Conservation (phyloP, 1,139 yeast species). For the Arxiozyma bovina region DNA sequence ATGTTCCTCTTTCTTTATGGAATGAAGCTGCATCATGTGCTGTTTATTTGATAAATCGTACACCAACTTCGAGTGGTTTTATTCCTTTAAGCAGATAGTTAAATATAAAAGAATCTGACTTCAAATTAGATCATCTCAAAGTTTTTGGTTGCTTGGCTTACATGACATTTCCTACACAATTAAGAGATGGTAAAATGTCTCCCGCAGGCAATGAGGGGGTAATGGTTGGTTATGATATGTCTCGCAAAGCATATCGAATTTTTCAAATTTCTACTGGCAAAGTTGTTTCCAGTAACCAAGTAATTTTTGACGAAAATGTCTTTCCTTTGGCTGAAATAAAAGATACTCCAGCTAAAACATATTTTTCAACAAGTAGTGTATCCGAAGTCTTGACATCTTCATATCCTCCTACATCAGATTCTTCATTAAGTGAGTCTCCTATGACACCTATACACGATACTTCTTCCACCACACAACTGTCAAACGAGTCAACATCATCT, state of each 20-base stretch:
- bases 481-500: too few species aligned
- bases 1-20: slow-evolving; percentile 8
- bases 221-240: slow-evolving; percentile 5
- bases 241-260: slow-evolving; percentile 5
- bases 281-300: slow-evolving; percentile 5
- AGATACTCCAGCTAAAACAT: background rate
- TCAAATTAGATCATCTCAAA: slow-evolving; percentile 2
- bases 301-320: slow-evolving; percentile 6
- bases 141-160: slow-evolving; percentile 9
- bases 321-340: slow-evolving; percentile 5
- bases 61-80: background rate
- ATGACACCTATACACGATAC: too few species aligned
- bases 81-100: slow-evolving; percentile 5
- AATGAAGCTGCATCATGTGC: slow-evolving; percentile 6
- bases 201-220: slow-evolving; percentile 4
- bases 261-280: background rate
- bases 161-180: slow-evolving; percentile 1
- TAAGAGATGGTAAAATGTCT: slow-evolving; percentile 7
- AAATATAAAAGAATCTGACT: background rate
- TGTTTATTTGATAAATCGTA: slow-evolving; percentile 7
- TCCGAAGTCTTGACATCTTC: too few species aligned
- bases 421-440: too few species aligned
- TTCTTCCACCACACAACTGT: too few species aligned
- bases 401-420: too few species aligned
- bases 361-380: slow-evolving; percentile 1